These are phyloP conservation scores for Linnemannia exigua DNA, from an alignment of 192 early-diverging fungal species.

Conservation along the genomic window DNA sequence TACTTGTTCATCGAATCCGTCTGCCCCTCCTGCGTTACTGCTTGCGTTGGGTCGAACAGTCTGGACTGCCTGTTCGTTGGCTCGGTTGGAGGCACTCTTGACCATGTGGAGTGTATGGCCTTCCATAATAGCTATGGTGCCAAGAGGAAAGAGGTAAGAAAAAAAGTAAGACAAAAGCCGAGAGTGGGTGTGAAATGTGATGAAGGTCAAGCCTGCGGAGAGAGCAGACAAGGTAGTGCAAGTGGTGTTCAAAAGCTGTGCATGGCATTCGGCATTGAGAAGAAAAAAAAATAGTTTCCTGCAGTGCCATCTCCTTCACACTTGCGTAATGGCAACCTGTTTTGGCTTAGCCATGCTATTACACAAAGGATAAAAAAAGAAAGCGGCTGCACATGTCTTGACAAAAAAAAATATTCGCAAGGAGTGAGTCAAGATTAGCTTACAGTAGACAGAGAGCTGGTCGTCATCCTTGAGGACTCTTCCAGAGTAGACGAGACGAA, in stretches of 20 bases:
- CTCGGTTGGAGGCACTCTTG: conserved; percentile 67
- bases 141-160: neutral
- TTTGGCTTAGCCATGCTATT: conserved; percentile 23
- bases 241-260: neutral
- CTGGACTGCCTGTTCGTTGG: conserved; percentile 56
- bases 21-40: conserved; percentile 35
- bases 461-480: conserved; percentile 95
- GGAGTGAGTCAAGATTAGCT: conserved; percentile 19
- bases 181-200: neutral
- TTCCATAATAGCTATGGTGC: conserved; percentile 74
- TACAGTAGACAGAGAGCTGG: conserved; percentile 75
- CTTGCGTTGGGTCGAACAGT: conserved; percentile 59
- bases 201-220: neutral
- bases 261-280: neutral
- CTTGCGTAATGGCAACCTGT: conserved; percentile 16
- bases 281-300: neutral
- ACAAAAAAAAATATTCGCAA: conserved; percentile 1
- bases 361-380: conserved; percentile 4
- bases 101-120: conserved; percentile 96
- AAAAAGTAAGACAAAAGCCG: conserved; percentile 10
- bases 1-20: conserved; percentile 50
- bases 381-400: neutral
- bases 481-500: conserved; percentile 94
- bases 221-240: no score
- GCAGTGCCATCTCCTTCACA: neutral